A percentile compares a stretch with the other conserved stretches of the same genome.
Conservation (phyloP, 768 basidiomycete species). For the Mycena crocata region DNA sequence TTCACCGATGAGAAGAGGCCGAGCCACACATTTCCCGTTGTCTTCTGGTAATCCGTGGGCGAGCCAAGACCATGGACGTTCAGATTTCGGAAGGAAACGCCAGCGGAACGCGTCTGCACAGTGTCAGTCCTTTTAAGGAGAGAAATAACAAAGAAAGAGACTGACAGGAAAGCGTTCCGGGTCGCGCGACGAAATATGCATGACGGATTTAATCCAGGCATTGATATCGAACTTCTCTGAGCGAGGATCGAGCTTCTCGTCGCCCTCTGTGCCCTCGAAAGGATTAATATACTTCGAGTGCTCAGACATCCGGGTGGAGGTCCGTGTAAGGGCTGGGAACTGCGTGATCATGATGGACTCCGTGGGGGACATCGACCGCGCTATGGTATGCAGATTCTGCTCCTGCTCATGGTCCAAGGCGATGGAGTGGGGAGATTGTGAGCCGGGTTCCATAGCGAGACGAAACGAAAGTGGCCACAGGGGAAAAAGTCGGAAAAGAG, state of each 20-base stretch:
- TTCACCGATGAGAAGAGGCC: conserved; percentile 32
- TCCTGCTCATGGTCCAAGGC: conserved; percentile 22
- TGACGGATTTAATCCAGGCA: conserved; percentile 46
- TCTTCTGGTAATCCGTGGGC: conserved; percentile 55
- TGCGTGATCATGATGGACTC: no score
- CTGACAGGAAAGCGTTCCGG: conserved; percentile 40
- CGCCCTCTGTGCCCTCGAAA: conserved; percentile 43
- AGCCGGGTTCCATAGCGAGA: no score
- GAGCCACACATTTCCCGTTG: conserved; percentile 48
- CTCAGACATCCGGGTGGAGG: neutral
- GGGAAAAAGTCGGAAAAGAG: no score
- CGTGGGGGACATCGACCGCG: conserved; percentile 28
- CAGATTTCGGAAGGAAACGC: conserved; percentile 52
- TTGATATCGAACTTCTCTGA: conserved; percentile 47
- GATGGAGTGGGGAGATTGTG: no score
- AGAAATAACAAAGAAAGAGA: neutral
- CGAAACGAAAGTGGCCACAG: no score
- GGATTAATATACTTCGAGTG: conserved; percentile 30
- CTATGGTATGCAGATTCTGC: conserved; percentile 11
- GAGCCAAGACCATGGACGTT: conserved; percentile 45
- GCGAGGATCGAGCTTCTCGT: conserved; percentile 47
- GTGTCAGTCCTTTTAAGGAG: neutral
- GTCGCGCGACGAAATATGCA: conserved; percentile 40
- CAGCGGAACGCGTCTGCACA: conserved; percentile 38
- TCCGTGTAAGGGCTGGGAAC: neutral